phyloP scores from a whole-genome alignment of 805 yeast species.

The Starmerella asiatica region DNA sequence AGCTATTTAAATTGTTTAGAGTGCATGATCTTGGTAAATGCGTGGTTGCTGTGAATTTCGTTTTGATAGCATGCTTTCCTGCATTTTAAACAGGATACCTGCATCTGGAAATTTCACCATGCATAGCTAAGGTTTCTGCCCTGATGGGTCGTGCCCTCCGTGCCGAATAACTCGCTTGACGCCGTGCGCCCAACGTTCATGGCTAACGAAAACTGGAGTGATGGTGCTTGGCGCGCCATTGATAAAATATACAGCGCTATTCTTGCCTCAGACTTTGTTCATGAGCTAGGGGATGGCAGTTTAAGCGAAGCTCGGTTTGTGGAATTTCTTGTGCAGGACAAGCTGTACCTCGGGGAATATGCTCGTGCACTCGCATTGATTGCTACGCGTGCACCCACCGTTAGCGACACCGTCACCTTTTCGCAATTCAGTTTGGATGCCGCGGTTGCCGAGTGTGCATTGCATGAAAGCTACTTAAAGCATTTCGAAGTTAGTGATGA shows the following conservation, averaged over 20 bases:
- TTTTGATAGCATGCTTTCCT: too few relatives aligned
- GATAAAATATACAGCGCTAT: slow-evolving; percentile 11
- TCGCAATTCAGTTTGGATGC: slow-evolving; percentile 9
- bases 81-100: too few relatives aligned
- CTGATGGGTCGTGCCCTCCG: too few relatives aligned
- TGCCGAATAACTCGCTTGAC: too few relatives aligned
- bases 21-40: too few relatives aligned
- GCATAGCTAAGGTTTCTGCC: too few relatives aligned
- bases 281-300: slow-evolving; percentile 15
- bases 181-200: too few relatives aligned
- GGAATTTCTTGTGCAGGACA: slow-evolving; percentile 17
- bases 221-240: slow-evolving; percentile 17
- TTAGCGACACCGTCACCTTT: slow-evolving; percentile 6
- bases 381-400: slow-evolving; percentile 10
- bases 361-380: slow-evolving; percentile 14
- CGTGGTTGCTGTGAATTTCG: too few relatives aligned
- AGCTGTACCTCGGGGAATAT: slow-evolving; percentile 17
- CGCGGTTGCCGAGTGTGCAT: slow-evolving; percentile 13
- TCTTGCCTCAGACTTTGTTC: slow-evolving; percentile 13
- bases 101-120: too few relatives aligned
- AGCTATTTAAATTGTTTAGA: too few relatives aligned
- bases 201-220: slow-evolving; percentile 16
- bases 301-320: slow-evolving; percentile 11
- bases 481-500: neutral
- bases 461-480: slow-evolving; percentile 13